Evolutionary conservation across 192 early-diverging fungal species (phyloP), one percentile per base, ranked within the genome.

Genomic region (Linnemannia elongata): DNA sequence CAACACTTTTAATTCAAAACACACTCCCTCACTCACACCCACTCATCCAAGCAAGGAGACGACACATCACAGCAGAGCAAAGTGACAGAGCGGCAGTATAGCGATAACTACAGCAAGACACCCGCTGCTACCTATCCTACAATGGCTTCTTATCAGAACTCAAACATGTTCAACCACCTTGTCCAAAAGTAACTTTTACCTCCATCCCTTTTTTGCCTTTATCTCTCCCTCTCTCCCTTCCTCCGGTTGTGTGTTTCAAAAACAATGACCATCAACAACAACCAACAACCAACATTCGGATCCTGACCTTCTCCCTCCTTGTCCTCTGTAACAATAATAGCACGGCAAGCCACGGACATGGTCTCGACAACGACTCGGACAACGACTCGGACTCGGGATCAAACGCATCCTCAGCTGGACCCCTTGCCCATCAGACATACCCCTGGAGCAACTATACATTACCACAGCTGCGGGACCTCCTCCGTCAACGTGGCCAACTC

Each of bases 101-200:
- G 2, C 42, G n/a, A 36, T 39, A 30, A 7, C 63, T 38, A 35
- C 35, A 74, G 44, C 24, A 33, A 74, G 22, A 60, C 20, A 80
- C n/a, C 27, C 54, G 47, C 47, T 38, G 41, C 10, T 15, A 17
- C 22, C 30, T n/a, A 39, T 5, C 38, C 38, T 33, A 73, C 20
- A 57, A 87, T 87, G 85, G 42, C 79, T 4, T 78, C 69, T 33
- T 75, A 87, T 71, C 85, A 78, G 72, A 81, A 81, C 75, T 35
- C 60, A 9, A 86, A 85, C 83, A 80, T 87, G 76, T 87, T 87
- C 57, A 87, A 87, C 80, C 85, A 87, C 73, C 75, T 87, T 79
- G 78, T 81, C 85, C 74, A 81, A 38, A 87, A 63, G 85, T 87
- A 87, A 39, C 27, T 73, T 22, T 54, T 75, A 30, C 66, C 27